A percentile compares a stretch with the other conserved stretches of the same genome.
Evolutionary conservation across 176 grass and related monocot species (phyloP).

Genomic region (Echinochloa phyllopogon): DNA sequence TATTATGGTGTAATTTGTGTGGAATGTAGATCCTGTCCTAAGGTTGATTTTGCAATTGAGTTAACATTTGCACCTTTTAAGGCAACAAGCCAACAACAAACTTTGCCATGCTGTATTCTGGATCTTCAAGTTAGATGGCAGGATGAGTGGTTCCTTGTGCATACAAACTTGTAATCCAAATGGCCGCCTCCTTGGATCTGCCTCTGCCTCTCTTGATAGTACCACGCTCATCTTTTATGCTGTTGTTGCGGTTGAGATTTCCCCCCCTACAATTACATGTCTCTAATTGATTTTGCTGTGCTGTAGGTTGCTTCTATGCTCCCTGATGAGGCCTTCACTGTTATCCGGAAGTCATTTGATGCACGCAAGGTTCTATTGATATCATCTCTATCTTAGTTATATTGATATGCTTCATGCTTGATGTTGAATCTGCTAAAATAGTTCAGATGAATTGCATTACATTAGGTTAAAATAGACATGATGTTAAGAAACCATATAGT

Average conservation of each 20-base stretch:
- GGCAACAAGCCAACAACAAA: not conserved
- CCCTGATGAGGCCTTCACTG: conserved; percentile 79
- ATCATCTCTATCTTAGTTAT: conserved; percentile 40
- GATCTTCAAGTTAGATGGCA: not conserved
- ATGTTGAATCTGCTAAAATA: conserved; percentile 24
- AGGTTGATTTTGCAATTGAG: not conserved
- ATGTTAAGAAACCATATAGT: conserved; percentile 23
- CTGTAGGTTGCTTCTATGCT: conserved; percentile 89
- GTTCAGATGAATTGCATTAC: conserved; percentile 9
- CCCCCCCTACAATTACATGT: not conserved
- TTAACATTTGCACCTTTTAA: conserved; percentile 21
- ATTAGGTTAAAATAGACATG: conserved; percentile 12
- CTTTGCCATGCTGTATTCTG: too few species aligned
- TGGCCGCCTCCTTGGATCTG: not conserved
- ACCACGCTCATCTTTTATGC: not conserved
- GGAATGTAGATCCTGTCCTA: not conserved
- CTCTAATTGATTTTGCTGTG: conserved; percentile 25
- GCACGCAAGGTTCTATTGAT: conserved; percentile 80
- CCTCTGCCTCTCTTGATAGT: not conserved
- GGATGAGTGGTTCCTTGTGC: not conserved
- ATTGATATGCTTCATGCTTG: conserved; percentile 27
- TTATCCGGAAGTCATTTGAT: conserved; percentile 95
- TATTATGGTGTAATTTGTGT: not conserved
- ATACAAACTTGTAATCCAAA: conserved; percentile 18
- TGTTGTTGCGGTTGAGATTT: not conserved